These are phyloP conservation scores for Saturnispora serradocipensis DNA, from an alignment of 805 yeast species.

Conservation along the genomic window DNA sequence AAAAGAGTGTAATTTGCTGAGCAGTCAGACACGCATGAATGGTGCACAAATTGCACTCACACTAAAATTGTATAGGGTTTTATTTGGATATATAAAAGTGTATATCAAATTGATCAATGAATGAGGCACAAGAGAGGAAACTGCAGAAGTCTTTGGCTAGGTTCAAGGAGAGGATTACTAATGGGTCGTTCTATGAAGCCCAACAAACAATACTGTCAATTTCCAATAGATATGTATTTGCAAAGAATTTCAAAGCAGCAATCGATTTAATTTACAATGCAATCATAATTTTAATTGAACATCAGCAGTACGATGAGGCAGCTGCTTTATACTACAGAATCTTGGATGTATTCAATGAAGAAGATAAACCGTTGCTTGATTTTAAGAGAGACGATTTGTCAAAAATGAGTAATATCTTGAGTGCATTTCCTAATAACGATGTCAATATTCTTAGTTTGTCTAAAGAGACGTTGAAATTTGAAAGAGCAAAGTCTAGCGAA, in stretches of 20 bases:
- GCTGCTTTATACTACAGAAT: constrained; percentile 67
- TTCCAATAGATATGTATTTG: constrained; percentile 70
- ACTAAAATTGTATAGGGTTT: constrained; percentile 8
- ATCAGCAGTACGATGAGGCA: constrained; percentile 71
- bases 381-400: constrained; percentile 21
- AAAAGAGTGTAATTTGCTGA: neutral
- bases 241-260: constrained; percentile 61
- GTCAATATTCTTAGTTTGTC: constrained; percentile 59
- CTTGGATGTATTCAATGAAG: constrained; percentile 55
- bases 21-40: neutral
- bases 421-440: constrained; percentile 39
- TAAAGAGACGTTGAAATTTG: constrained; percentile 60
- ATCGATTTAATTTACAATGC: constrained; percentile 66
- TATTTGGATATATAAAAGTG: constrained; percentile 9
- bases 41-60: constrained; percentile 6
- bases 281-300: constrained; percentile 55
- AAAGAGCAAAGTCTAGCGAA: constrained; percentile 39
- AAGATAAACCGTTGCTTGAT: constrained; percentile 28
- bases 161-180: constrained; percentile 55
- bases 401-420: constrained; percentile 35
- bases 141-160: constrained; percentile 53
- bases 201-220: constrained; percentile 91
- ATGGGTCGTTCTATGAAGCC: constrained; percentile 84
- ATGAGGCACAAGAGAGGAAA: constrained; percentile 26
- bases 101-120: neutral